Evolutionary conservation across 148 eudicot genomes (phyloP), one percentile per base, ranked within the genome.

Genomic region (Chenopodium formosanum): DNA sequence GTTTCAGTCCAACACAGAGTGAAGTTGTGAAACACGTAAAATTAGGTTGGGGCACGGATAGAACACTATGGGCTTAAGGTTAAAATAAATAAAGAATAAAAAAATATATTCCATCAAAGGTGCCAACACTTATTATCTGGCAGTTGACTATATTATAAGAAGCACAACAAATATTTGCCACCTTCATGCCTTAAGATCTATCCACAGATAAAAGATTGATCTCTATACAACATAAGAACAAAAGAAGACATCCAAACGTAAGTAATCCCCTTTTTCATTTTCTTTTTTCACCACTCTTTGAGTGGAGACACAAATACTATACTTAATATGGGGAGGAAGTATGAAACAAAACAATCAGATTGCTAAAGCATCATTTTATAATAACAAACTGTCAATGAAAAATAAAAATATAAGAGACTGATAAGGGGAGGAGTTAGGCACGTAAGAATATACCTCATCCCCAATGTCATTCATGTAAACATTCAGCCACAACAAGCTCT

Each of bases 381-480:
- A 71, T 71, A 13, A 29, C 7, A 4, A 47, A 9, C 20, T 2
- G 60, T 22, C 60, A 62, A 58, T 29, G 60, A 25, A 23, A 64
- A 79, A 50, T 53, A 23, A 68, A 69, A 20, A 70, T 31, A 79
- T 52, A 31, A 68, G 44, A 69, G n/a, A 46, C 48, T 65, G 37
- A 2, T n/a, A 10, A n/a, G 29, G 48, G 23, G 16, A 62, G 25
- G 31, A 82, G 25, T 48, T 22, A 74, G 58, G 77, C 44, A 27
- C 23, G 52, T 13, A 80, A 85, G 13, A 64, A 20, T 48, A 5
- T 91, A 94, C 97, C 99, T 93, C 99, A 86, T 96, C 98, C 84
- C 90, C 89, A 75, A 96, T 96, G 88, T 96, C 98, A 78, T 96
- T 96, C 94, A 88, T 89, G 85, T 91, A 94, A 77, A 96, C 86